These are phyloP conservation scores for Trebouxia sp. DNA, from an alignment of 139 green algal genomes.

Conservation along the genomic window DNA sequence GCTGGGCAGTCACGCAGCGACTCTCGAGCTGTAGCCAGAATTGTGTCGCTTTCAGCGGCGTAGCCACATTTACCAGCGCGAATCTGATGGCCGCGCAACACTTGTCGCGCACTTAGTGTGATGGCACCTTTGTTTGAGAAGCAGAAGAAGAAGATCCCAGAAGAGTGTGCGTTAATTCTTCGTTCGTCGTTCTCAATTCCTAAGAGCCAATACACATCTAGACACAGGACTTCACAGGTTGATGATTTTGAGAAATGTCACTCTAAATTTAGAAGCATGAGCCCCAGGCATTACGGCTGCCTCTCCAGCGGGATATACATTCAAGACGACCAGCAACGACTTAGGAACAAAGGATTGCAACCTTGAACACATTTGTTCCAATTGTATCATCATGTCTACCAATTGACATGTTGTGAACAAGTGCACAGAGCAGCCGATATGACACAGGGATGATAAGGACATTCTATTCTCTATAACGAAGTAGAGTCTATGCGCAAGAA, in stretches of 20 bases:
- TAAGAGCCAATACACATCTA: conserved; percentile 17
- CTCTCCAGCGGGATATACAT: conserved; percentile 7
- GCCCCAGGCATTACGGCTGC: not conserved
- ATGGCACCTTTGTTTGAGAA: not conserved
- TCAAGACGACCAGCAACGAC: conserved; percentile 6
- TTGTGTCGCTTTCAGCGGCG: too few relatives aligned
- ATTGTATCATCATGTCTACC: conserved; percentile 9
- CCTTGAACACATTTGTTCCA: conserved; percentile 15
- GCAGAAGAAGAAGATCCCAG: not conserved
- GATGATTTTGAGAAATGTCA: conserved; percentile 4
- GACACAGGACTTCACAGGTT: conserved; percentile 13
- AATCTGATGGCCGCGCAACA: too few relatives aligned
- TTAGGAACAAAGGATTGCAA: not conserved
- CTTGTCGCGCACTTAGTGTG: too few relatives aligned
- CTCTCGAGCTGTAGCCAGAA: too few relatives aligned
- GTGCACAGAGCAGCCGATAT: not conserved
- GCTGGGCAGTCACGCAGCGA: too few relatives aligned
- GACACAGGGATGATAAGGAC: not conserved
- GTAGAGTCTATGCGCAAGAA: too few relatives aligned
- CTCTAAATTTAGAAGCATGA: conserved; percentile 13
- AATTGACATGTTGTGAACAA: not conserved
- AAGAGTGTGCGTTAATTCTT: too few relatives aligned
- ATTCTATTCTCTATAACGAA: too few relatives aligned
- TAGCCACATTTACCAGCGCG: too few relatives aligned
- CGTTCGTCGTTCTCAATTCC: too few relatives aligned